Conservation (phyloP, 306 rosid species). For the Casuarina cunninghamiana region DNA sequence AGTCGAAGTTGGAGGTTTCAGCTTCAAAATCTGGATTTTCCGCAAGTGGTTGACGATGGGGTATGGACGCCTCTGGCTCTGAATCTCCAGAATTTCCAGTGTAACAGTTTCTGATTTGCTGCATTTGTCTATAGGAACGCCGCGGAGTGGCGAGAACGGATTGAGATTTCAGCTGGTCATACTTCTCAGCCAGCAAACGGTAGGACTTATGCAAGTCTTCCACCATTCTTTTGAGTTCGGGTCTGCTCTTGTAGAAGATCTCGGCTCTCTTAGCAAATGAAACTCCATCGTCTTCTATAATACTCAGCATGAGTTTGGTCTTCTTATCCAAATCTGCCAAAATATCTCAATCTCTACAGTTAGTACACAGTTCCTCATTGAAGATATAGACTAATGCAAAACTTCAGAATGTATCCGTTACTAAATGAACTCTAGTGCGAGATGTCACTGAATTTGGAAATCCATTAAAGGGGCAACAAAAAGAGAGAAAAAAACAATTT, state of each 20-base stretch:
- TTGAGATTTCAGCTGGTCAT: constrained; percentile 21
- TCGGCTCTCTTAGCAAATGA: constrained; percentile 39
- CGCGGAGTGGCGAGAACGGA: constrained; percentile 4
- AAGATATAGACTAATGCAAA: too few species aligned
- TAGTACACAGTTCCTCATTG: too few species aligned
- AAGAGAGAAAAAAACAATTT: too few species aligned
- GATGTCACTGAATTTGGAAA: too few species aligned
- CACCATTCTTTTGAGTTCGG: constrained; percentile 30
- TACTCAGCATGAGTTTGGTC: constrained; percentile 33
- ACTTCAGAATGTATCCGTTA: background rate
- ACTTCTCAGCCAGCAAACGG: constrained; percentile 30
- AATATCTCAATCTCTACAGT: too few species aligned
- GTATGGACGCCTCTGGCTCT: background rate
- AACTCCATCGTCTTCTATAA: constrained; percentile 41
- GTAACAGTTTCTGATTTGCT: background rate
- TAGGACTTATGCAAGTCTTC: constrained; percentile 33
- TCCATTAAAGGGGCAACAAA: too few species aligned
- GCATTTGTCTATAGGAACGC: background rate
- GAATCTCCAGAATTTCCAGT: background rate
- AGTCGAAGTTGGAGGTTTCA: background rate
- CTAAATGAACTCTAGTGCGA: too few species aligned
- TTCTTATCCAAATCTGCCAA: constrained; percentile 40
- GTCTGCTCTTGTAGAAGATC: constrained; percentile 34
- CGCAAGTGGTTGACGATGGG: background rate
- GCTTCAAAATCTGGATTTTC: background rate